Evolutionary conservation across 106 monocot genomes (phyloP).

Genomic region (Dioscorea alata): DNA sequence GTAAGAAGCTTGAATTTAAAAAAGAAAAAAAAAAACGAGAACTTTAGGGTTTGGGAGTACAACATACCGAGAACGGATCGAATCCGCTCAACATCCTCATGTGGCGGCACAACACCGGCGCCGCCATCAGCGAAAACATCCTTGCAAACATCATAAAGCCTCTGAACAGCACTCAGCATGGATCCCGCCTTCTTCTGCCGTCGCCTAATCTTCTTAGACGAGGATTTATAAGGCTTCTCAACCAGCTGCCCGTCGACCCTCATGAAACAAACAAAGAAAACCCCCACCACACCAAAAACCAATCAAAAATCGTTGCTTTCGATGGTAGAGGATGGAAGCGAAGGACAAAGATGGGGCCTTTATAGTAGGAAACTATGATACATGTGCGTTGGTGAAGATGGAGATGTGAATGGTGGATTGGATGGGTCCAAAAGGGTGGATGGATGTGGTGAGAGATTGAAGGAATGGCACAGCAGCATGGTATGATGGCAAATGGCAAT

Average conservation of each 20-base stretch:
- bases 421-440: no score
- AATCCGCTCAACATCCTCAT: conserved; percentile 40
- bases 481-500: no score
- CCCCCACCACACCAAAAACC: background rate
- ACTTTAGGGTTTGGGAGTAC: no score
- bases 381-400: no score
- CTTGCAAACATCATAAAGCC: conserved; percentile 57
- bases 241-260: background rate
- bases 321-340: background rate
- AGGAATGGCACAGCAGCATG: no score
- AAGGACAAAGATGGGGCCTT: background rate
- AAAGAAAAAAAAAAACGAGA: background rate
- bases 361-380: no score
- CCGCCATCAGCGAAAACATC: conserved; percentile 54
- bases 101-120: conserved; percentile 51
- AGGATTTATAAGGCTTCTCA: conserved; percentile 10
- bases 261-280: background rate
- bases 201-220: conserved; percentile 37
- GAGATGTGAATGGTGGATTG: no score
- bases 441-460: no score
- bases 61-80: conserved; percentile 56
- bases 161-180: conserved; percentile 41
- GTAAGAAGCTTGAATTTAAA: background rate
- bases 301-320: background rate
- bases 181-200: conserved; percentile 15